Evolutionary conservation across 768 basidiomycete genomes (phyloP).

Genomic region (Coprinellus micaceus): DNA sequence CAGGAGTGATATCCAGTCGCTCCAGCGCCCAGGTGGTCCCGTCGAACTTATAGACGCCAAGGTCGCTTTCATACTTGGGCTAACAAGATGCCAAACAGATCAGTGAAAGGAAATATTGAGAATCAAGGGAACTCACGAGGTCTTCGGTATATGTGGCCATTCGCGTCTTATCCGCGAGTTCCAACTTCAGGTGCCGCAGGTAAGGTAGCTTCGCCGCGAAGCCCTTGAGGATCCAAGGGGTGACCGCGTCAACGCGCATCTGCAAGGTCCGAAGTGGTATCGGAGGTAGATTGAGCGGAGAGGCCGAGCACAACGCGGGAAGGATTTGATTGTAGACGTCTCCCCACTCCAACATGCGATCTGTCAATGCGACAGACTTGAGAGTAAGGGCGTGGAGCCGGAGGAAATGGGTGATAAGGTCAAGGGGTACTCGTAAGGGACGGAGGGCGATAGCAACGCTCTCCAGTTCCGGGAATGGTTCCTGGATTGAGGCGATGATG

Average conservation of each 20-base stretch:
- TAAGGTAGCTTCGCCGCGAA: conserved; percentile 5
- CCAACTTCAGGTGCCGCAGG: conserved; percentile 9
- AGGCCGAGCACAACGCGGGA: conserved; percentile 11
- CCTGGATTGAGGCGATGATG: conserved; percentile 26
- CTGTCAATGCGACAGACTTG: conserved; percentile 33
- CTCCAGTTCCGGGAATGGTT: conserved; percentile 30
- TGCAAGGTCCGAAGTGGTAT: conserved; percentile 3
- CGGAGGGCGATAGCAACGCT: conserved; percentile 34
- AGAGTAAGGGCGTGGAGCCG: conserved; percentile 25
- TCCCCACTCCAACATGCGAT: conserved; percentile 27
- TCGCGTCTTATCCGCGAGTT: conserved; percentile 1
- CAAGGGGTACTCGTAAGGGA: conserved; percentile 33
- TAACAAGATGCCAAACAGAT: background rate
- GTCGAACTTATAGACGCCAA: background rate
- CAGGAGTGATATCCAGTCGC: conserved; percentile 6
- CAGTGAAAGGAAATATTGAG: background rate
- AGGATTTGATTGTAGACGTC: conserved; percentile 30
- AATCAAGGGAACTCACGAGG: background rate
- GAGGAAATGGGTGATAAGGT: conserved; percentile 28
- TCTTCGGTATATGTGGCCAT: background rate
- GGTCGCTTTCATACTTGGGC: background rate
- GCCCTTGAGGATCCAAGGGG: conserved; percentile 2
- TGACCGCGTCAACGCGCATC: conserved; percentile 7
- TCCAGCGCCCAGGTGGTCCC: conserved; percentile 1
- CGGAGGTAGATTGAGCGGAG: background rate